phyloP scores from a whole-genome alignment of 1,284 basidiomycete species.

The Blastosporella zonata region DNA sequence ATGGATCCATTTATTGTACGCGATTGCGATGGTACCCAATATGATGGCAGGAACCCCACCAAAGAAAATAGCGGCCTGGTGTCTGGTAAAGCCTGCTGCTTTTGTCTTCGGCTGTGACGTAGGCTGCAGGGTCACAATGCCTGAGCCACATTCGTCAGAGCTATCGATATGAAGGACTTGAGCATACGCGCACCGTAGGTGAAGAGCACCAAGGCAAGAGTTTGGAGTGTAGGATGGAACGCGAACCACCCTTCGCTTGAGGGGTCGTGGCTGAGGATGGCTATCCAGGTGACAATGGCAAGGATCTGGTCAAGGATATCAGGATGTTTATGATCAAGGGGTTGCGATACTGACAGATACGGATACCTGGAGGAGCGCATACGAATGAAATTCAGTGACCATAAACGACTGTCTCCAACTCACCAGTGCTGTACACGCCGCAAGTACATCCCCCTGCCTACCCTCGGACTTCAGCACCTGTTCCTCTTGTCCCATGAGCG shows the following conservation, averaged over 20 bases:
- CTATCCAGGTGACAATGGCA: slow-evolving; percentile 49
- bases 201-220: slow-evolving; percentile 49
- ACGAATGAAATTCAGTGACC: neutral
- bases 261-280: slow-evolving; percentile 49
- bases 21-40: slow-evolving; percentile 52
- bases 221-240: slow-evolving; percentile 63
- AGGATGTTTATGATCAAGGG: neutral
- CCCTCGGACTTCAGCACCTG: slow-evolving; percentile 35
- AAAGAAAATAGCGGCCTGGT: slow-evolving; percentile 56
- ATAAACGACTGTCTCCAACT: slow-evolving; percentile 17
- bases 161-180: neutral
- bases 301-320: slow-evolving; percentile 37
- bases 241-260: slow-evolving; percentile 55
- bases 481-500: slow-evolving; percentile 35
- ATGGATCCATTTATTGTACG: slow-evolving; percentile 50
- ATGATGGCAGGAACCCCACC: slow-evolving; percentile 53
- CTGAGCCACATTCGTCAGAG: slow-evolving; percentile 31
- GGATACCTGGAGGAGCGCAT: slow-evolving; percentile 7
- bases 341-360: slow-evolving; percentile 10
- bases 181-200: slow-evolving; percentile 54
- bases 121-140: slow-evolving; percentile 73
- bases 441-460: slow-evolving; percentile 38
- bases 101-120: slow-evolving; percentile 66
- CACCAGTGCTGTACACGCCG: slow-evolving; percentile 39
- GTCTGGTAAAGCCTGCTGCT: slow-evolving; percentile 58